Evolutionary conservation across 2,329 filamentous ascomycete genomes (phyloP), one percentile per base, ranked within the genome.

Genomic region (Microsporum ferrugineum): DNA sequence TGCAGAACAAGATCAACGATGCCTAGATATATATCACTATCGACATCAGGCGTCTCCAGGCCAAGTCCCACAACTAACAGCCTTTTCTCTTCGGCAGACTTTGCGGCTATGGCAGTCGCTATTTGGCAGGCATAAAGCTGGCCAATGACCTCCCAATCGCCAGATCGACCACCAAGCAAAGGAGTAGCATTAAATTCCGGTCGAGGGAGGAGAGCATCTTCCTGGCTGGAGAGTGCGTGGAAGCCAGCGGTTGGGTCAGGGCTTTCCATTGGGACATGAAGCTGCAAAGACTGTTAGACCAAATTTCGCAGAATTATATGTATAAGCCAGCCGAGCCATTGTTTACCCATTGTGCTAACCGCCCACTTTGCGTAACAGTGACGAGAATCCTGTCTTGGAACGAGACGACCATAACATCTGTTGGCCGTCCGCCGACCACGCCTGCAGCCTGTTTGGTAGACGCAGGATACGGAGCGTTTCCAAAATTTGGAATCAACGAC

Each of bases 381-480:
- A 99, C 78, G 68, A 99, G 77, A 68, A 99, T 90, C 75, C 90
- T 95, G 80, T 97, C 94, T 6, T 86, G 81, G 75, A 97, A 97
- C 68, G 80, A 84, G 60, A 91, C 79, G 8, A 81, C 81, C 43
- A 84, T 85, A 38, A 89, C 86, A 65, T 90, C 84, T 1, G 94
- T 97, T 39, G 80, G 73, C 27, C 86, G 73, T 34, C 84, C 85
- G 64, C 86, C 84, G 63, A 96, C 83, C 2, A 78, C 71, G 2
- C 86, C 86, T 1, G 79, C 78, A 12, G 79, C 79, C 63, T 80
- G 79, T 58, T 81, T 85, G 1, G 83, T 86, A 8, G 77, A 75
- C 2, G 85, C 87, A 14, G 89, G 88, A 68, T 89, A 96, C 0
- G 82, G 76, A n/a, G 82, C 69, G 17, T 76, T 75, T 5, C 23